phyloP scores from a whole-genome alignment of 495 filamentous ascomycete genomes.

The Rusavskia elegans region DNA sequence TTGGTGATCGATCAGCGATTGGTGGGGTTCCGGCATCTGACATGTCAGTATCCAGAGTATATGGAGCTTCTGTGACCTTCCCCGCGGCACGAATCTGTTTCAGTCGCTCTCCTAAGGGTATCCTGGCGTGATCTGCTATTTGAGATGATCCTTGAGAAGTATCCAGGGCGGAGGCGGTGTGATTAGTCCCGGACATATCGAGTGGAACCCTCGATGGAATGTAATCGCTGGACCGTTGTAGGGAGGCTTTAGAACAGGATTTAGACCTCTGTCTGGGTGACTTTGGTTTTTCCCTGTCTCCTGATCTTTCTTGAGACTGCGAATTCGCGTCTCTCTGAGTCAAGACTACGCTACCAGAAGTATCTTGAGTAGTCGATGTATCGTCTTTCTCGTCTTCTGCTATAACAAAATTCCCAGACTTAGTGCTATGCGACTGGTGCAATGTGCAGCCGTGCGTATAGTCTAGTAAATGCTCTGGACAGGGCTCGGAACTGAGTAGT shows the following conservation, averaged over 20 bases:
- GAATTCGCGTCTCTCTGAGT: background rate
- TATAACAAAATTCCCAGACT: background rate
- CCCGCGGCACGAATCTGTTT: background rate
- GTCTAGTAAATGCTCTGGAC: background rate
- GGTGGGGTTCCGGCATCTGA: too few species aligned
- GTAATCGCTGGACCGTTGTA: too few species aligned
- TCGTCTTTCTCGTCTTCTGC: background rate
- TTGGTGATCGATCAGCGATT: too few species aligned
- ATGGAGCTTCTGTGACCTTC: background rate
- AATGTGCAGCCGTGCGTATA: background rate
- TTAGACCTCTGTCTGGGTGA: too few species aligned
- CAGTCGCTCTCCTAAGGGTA: background rate
- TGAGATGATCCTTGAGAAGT: background rate
- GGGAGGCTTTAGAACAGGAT: too few species aligned
- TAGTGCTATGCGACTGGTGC: background rate
- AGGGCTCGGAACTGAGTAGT: too few species aligned
- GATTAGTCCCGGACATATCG: background rate
- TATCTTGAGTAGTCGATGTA: background rate
- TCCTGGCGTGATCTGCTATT: background rate
- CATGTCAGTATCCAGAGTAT: background rate
- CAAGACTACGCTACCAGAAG: background rate
- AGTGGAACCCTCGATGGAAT: too few species aligned
- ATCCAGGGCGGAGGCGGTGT: background rate
- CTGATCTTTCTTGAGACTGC: background rate
- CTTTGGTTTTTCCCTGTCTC: background rate